phyloP scores from a whole-genome alignment of 2,329 filamentous ascomycete genomes.

The Aspergillus novofumigatus region DNA sequence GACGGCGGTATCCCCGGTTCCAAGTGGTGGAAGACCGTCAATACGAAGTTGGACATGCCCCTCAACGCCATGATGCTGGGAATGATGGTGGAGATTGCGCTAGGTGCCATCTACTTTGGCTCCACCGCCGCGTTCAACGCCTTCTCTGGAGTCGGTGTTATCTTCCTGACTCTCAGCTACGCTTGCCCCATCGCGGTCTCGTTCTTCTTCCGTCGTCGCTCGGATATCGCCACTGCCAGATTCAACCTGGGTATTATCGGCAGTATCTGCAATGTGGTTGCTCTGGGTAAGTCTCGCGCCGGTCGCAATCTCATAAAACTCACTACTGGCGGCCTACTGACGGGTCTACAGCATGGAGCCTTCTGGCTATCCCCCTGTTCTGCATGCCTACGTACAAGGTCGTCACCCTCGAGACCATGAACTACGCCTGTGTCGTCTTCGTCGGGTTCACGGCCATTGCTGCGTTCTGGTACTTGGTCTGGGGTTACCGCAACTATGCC shows the following conservation, averaged over 20 bases:
- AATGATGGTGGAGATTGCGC: constrained; percentile 62
- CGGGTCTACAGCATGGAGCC: constrained; percentile 50
- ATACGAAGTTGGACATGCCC: constrained; percentile 62
- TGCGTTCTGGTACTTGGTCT: constrained; percentile 62
- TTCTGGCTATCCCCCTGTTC: constrained; percentile 67
- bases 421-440: constrained; percentile 74
- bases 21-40: constrained; percentile 60
- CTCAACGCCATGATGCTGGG: constrained; percentile 65
- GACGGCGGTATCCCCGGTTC: constrained; percentile 69
- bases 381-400: constrained; percentile 54
- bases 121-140: constrained; percentile 71
- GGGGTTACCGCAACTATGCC: constrained; percentile 59
- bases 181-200: constrained; percentile 64
- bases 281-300: constrained; percentile 52
- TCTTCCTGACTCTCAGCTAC: constrained; percentile 69
- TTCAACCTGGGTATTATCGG: constrained; percentile 59
- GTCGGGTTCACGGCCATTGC: constrained; percentile 61
- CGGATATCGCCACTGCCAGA: constrained; percentile 46
- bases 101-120: constrained; percentile 77
- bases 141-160: constrained; percentile 76
- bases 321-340: constrained; percentile 3
- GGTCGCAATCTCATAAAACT: neutral
- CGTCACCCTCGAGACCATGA: constrained; percentile 58
- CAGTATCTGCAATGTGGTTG: constrained; percentile 58
- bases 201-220: constrained; percentile 54